These are phyloP conservation scores for Ogataea allantospora DNA, from an alignment of 805 yeast genomes.

Conservation along the genomic window DNA sequence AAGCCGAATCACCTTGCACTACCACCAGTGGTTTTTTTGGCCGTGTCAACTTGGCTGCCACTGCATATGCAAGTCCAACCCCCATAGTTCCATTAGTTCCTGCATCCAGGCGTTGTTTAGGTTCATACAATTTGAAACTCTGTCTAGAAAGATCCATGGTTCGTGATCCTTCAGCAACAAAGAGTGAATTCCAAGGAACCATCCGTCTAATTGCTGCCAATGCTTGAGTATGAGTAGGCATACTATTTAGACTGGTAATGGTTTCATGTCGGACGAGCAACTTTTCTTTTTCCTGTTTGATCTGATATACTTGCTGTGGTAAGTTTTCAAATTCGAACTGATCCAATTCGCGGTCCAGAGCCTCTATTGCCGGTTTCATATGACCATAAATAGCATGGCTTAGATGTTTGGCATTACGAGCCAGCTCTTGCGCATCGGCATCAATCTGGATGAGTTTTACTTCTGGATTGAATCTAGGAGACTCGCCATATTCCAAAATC, in stretches of 20 bases:
- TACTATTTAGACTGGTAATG: constrained; percentile 11
- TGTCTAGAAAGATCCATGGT: constrained; percentile 72
- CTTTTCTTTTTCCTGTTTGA: constrained; percentile 32
- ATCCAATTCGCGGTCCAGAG: constrained; percentile 30
- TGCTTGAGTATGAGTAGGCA: constrained; percentile 52
- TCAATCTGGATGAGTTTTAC: constrained; percentile 60
- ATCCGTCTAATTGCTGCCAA: constrained; percentile 44
- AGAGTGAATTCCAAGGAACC: constrained; percentile 36
- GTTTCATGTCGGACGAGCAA: constrained; percentile 37
- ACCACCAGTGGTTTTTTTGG: constrained; percentile 50
- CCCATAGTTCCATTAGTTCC: constrained; percentile 84
- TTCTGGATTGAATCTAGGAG: constrained; percentile 47
- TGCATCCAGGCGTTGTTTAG: constrained; percentile 61
- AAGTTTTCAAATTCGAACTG: constrained; percentile 31
- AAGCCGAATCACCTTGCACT: constrained; percentile 75
- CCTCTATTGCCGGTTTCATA: constrained; percentile 39
- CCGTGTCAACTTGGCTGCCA: constrained; percentile 51
- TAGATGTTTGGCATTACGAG: constrained; percentile 11
- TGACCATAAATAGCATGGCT: constrained; percentile 43
- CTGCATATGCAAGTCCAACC: constrained; percentile 66
- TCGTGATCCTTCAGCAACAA: constrained; percentile 71
- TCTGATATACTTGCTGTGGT: constrained; percentile 25
- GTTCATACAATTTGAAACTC: constrained; percentile 51
- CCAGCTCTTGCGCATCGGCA: constrained; percentile 47
- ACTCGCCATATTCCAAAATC: constrained; percentile 67